These are phyloP conservation scores for Tieghemostelium lacteum DNA, from an alignment of 78 protist genomes.

Conservation along the genomic window DNA sequence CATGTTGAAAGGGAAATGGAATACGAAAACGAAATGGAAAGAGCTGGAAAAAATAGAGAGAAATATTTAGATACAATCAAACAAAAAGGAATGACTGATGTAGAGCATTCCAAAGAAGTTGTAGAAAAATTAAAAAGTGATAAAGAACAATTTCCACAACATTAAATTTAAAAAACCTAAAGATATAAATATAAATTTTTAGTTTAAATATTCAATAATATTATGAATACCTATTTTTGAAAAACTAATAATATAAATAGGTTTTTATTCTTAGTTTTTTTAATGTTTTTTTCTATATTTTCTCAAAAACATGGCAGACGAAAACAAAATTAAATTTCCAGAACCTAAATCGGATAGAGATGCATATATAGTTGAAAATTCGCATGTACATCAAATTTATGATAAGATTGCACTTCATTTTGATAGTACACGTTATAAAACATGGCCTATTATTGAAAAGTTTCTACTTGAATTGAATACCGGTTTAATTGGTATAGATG, in stretches of 20 bases:
- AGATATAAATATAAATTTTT: too few species aligned
- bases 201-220: too few species aligned
- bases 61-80: too few species aligned
- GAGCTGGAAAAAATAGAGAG: not conserved
- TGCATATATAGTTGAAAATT: constrained; percentile 61
- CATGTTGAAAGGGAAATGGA: not conserved
- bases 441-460: constrained; percentile 81
- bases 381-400: constrained; percentile 80
- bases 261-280: too few species aligned
- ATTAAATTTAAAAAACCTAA: too few species aligned
- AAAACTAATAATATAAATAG: too few species aligned
- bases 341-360: constrained; percentile 69
- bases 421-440: constrained; percentile 74
- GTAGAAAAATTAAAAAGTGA: not conserved
- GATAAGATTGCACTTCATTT: constrained; percentile 81
- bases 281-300: too few species aligned
- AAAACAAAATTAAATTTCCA: constrained; percentile 16
- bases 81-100: not conserved
- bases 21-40: not conserved
- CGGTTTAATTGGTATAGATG: constrained; percentile 70
- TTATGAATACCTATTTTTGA: too few species aligned
- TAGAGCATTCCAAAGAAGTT: not conserved
- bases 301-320: too few species aligned
- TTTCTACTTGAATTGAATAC: constrained; percentile 14
- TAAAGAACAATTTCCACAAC: not conserved